Conservation (phyloP, 2,329 filamentous ascomycete species). For the Dactylella cylindrospora region DNA sequence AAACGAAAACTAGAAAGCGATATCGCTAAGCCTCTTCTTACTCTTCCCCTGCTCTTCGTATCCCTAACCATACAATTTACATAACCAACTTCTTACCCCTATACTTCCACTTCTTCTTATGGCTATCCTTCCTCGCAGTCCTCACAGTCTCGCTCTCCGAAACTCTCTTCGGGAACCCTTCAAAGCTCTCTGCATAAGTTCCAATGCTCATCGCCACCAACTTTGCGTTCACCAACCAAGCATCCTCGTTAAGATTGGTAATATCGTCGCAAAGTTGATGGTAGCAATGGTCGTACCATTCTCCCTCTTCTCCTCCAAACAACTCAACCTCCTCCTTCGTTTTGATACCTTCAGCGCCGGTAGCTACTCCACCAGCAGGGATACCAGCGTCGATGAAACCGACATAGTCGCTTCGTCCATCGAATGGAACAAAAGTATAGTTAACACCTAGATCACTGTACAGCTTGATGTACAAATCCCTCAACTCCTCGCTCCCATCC, state of each 20-base stretch:
- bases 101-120: slow-evolving; percentile 36
- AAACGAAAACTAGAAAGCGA: no score
- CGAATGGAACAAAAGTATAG: slow-evolving; percentile 72
- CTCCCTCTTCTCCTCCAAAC: slow-evolving; percentile 69
- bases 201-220: slow-evolving; percentile 72
- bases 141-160: slow-evolving; percentile 15
- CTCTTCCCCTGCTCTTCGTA: no score
- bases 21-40: no score
- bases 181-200: slow-evolving; percentile 66
- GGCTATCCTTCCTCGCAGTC: slow-evolving; percentile 11
- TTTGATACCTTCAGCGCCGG: slow-evolving; percentile 76
- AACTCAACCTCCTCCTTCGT: slow-evolving; percentile 64
- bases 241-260: slow-evolving; percentile 59
- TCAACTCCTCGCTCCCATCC: slow-evolving; percentile 68
- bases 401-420: slow-evolving; percentile 77
- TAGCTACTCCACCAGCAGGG: slow-evolving; percentile 73
- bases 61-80: slow-evolving; percentile 7
- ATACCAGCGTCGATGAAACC: slow-evolving; percentile 73
- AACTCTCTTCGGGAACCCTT: slow-evolving; percentile 60
- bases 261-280: slow-evolving; percentile 59
- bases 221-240: slow-evolving; percentile 60
- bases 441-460: slow-evolving; percentile 64
- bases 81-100: slow-evolving; percentile 32
- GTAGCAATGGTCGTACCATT: slow-evolving; percentile 62
- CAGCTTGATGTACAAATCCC: slow-evolving; percentile 68